These are phyloP conservation scores for Aspergillus awamori DNA, from an alignment of 2,329 filamentous ascomycete species.

Conservation along the genomic window DNA sequence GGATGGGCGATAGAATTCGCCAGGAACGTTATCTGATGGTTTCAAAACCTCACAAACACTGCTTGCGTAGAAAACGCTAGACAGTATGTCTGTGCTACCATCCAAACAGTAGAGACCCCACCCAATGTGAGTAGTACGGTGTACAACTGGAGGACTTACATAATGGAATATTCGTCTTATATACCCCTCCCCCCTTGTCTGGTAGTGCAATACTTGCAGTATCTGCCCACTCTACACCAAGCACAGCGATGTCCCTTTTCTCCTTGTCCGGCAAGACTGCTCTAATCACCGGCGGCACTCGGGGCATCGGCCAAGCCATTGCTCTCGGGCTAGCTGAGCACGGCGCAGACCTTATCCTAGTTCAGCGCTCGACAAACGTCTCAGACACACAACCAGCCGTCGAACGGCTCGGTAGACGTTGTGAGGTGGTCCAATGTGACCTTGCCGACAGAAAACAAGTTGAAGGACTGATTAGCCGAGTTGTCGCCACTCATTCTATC, in stretches of 20 bases:
- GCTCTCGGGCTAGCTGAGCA: background rate
- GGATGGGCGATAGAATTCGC: too few species aligned
- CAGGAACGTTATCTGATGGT: too few species aligned
- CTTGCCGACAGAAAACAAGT: background rate
- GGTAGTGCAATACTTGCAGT: too few species aligned
- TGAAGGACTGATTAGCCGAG: background rate
- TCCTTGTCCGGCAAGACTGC: conserved; percentile 32
- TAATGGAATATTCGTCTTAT: too few species aligned
- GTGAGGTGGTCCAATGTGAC: background rate
- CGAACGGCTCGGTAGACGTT: conserved; percentile 30
- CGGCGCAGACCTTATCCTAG: conserved; percentile 10
- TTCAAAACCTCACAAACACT: too few species aligned
- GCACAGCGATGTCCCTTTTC: conserved; percentile 24
- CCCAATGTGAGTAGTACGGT: too few species aligned
- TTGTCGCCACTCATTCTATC: conserved; percentile 43
- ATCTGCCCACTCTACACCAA: too few species aligned
- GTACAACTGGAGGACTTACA: too few species aligned
- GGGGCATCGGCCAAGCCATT: conserved; percentile 42
- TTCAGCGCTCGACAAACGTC: conserved; percentile 22
- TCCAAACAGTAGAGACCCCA: too few species aligned
- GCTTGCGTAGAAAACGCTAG: too few species aligned
- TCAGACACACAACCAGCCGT: conserved; percentile 25
- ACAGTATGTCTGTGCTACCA: too few species aligned
- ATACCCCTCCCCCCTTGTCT: too few species aligned
- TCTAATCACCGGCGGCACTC: conserved; percentile 40